Evolutionary conservation across 805 yeast genomes (phyloP), one percentile per base, ranked within the genome.

Genomic region (Yamadazyma nakazawae): DNA sequence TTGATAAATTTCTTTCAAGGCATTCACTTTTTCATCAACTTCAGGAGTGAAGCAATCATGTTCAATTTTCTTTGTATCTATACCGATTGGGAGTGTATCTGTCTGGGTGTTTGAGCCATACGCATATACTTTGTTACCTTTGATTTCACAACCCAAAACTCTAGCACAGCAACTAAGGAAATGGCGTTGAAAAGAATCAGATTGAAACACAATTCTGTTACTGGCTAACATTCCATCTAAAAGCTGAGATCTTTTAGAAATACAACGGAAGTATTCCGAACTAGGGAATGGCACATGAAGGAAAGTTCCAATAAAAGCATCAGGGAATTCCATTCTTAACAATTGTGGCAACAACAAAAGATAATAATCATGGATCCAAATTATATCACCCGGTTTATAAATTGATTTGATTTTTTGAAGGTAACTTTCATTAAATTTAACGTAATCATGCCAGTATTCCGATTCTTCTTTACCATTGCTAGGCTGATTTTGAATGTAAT

Each of bases 251-350:
- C 99, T 78, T 65, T 87, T 87, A 34, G 96, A 83, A 31, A 95
- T 67, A 55, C 96, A 87, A 51, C 97, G 78, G 69, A 94, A 89
- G 63, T 91, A 90, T 66, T 94, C 99, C 14, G 90, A 84, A 21
- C 96, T 83, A 11, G 97, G 97, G 76, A 92, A 91, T n/a, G 97
- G 96, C 2, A 88, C 79, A 63, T 91, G 97, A 54, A 91, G 67
- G 64, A 80, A 90, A 44, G 87, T 80, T 12, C 92, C 94, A 53
- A 91, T 85, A 50, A 73, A 72, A 5, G 88, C 86, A 47, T 84
- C 79, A 2, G 88, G 88, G 42, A 85, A 73, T 57, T 79, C 81
- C 85, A 84, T 82, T 54, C 96, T 76, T 53, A 91, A 68, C 64
- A 91, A 74, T 60, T 85, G 94, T 2, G 97, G 97, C 48, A 91